A percentile compares a stretch with the other conserved stretches of the same genome.
Evolutionary conservation across 179 eudicot species (phyloP).

Genomic region (Dionaea muscipula): DNA sequence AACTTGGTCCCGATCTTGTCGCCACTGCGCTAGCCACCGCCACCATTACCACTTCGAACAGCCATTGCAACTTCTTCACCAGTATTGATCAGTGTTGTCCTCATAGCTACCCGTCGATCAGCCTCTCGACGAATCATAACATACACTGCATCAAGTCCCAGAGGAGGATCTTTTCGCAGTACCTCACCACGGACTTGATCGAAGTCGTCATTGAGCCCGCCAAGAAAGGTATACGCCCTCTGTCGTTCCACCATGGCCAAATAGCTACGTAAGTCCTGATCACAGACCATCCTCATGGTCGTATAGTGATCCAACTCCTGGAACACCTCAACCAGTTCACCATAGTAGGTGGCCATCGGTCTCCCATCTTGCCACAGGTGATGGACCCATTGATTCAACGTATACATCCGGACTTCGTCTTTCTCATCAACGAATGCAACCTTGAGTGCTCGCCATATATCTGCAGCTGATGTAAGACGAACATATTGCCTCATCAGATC

Average conservation of each 20-base stretch:
- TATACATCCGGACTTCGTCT: neutral
- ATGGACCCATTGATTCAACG: neutral
- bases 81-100: too few species aligned
- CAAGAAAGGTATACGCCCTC: neutral
- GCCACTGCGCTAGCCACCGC: too few species aligned
- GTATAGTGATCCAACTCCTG: neutral
- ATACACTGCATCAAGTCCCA: neutral
- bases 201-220: neutral
- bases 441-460: neutral
- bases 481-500: neutral
- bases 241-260: neutral
- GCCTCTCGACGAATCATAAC: neutral
- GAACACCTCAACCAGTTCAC: neutral
- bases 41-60: too few species aligned
- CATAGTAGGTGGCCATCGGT: neutral
- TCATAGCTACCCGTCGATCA: too few species aligned
- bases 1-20: too few species aligned
- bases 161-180: neutral
- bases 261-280: neutral
- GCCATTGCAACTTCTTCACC: too few species aligned
- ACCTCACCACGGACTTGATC: conserved; percentile 2
- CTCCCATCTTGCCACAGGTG: neutral
- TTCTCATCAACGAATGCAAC: neutral
- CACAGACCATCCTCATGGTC: neutral
- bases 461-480: neutral